Percentiles rank a stretch among this genome's conserved stretches.
phyloP scores from a whole-genome alignment of 345 rosid genomes.

The Arabidopsis arenosa region DNA sequence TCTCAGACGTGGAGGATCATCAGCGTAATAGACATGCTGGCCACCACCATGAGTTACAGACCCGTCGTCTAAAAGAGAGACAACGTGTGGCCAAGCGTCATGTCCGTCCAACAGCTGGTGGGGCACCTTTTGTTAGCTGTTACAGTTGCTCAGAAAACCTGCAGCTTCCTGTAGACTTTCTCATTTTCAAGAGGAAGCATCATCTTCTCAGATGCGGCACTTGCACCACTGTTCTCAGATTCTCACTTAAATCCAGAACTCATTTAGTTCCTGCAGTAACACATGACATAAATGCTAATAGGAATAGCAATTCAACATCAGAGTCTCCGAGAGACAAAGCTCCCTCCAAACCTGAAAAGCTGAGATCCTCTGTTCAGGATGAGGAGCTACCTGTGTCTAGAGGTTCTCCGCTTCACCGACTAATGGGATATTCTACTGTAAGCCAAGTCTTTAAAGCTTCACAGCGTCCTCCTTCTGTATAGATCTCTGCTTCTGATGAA shows the following conservation, averaged over 20 bases:
- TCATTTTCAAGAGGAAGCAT: constrained; percentile 60
- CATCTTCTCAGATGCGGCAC: constrained; percentile 80
- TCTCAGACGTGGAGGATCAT: constrained; percentile 51
- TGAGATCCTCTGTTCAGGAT: constrained; percentile 46
- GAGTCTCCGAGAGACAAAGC: constrained; percentile 44
- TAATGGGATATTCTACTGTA: constrained; percentile 89
- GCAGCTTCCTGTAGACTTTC: constrained; percentile 84
- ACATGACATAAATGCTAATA: constrained; percentile 39
- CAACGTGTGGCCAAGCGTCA: constrained; percentile 60
- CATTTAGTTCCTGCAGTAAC: constrained; percentile 55
- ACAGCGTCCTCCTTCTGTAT: constrained; percentile 34
- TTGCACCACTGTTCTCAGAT: constrained; percentile 67
- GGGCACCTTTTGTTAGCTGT: constrained; percentile 78
- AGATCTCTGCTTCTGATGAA: constrained; percentile 38
- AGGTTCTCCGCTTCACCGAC: constrained; percentile 74
- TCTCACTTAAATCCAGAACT: constrained; percentile 60
- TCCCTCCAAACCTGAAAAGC: constrained; percentile 41
- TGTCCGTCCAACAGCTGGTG: constrained; percentile 79
- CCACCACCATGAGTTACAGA: constrained; percentile 44
- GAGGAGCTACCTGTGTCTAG: constrained; percentile 50
- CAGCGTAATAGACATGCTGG: constrained; percentile 49
- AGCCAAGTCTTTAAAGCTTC: constrained; percentile 56
- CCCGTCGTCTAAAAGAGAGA: constrained; percentile 52
- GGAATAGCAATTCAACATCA: constrained; percentile 42
- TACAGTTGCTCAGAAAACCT: constrained; percentile 58